These are phyloP conservation scores for Trametes cubensis DNA, from an alignment of 768 basidiomycete species.

Conservation along the genomic window DNA sequence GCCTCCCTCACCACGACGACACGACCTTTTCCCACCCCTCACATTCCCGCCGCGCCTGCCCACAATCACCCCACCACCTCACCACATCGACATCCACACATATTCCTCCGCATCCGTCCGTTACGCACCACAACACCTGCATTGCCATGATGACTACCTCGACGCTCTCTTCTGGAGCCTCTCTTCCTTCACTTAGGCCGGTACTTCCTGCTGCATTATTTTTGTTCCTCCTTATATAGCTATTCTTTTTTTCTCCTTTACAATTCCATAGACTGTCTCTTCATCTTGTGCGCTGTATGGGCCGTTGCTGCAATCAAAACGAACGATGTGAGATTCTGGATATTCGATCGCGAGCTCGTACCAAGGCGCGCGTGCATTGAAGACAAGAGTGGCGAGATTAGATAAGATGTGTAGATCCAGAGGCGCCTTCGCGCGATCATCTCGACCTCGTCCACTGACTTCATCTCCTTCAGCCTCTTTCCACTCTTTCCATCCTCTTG, in stretches of 20 bases:
- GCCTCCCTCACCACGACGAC: background rate
- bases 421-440: background rate
- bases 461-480: background rate
- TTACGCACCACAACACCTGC: conserved; percentile 7
- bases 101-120: conserved; percentile 1
- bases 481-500: background rate
- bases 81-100: background rate
- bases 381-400: background rate
- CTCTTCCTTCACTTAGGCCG: conserved; percentile 9
- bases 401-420: background rate
- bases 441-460: background rate
- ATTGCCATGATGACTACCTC: conserved; percentile 13
- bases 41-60: background rate
- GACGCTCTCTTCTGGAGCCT: conserved; percentile 9
- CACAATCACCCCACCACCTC: background rate
- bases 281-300: conserved; percentile 1
- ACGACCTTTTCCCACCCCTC: background rate
- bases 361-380: background rate
- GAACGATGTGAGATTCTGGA: conserved; percentile 3
- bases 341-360: too few relatives aligned
- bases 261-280: conserved; percentile 22
- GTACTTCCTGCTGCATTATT: conserved; percentile 22
- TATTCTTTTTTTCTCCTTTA: conserved; percentile 8
- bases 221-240: conserved; percentile 10
- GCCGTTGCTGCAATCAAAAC: background rate